phyloP scores from a whole-genome alignment of 768 basidiomycete genomes.

The Paxillus involutus region DNA sequence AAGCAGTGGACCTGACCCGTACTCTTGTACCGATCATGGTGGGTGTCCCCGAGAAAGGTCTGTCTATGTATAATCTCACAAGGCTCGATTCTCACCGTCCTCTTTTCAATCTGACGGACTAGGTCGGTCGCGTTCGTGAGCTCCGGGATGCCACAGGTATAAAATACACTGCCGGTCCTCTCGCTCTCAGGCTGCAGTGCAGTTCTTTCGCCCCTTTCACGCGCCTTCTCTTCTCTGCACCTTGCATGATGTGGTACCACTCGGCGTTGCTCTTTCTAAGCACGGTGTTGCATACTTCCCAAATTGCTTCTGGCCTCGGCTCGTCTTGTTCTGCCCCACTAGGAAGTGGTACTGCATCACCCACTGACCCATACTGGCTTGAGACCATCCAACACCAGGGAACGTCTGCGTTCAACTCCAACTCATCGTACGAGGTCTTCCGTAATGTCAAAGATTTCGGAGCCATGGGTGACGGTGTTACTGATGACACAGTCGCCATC shows the following conservation, averaged over 20 bases:
- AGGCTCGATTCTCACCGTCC: no score
- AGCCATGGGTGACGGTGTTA: constrained; percentile 55
- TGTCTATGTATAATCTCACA: no score
- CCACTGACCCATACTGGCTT: constrained; percentile 64
- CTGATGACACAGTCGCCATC: constrained; percentile 72
- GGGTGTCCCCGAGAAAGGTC: no score
- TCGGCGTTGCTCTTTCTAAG: constrained; percentile 1
- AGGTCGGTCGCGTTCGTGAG: no score
- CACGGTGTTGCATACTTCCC: neutral
- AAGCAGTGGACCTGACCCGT: no score
- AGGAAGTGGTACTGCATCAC: constrained; percentile 42
- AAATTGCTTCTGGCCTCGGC: constrained; percentile 31
- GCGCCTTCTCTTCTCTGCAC: neutral
- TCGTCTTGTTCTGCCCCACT: constrained; percentile 26
- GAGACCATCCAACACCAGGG: constrained; percentile 68
- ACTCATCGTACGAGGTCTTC: constrained; percentile 62
- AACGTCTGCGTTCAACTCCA: constrained; percentile 57
- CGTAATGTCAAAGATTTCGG: constrained; percentile 66
- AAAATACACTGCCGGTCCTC: no score
- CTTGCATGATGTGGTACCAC: constrained; percentile 1
- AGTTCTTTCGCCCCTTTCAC: neutral
- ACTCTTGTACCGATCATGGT: no score
- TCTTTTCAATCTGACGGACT: no score
- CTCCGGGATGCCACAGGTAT: no score
- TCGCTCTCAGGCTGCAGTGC: neutral